Percentiles rank a stretch among this genome's conserved stretches.
Evolutionary conservation across 331 rosid genomes (phyloP).

Genomic region (Acacia concinna): DNA sequence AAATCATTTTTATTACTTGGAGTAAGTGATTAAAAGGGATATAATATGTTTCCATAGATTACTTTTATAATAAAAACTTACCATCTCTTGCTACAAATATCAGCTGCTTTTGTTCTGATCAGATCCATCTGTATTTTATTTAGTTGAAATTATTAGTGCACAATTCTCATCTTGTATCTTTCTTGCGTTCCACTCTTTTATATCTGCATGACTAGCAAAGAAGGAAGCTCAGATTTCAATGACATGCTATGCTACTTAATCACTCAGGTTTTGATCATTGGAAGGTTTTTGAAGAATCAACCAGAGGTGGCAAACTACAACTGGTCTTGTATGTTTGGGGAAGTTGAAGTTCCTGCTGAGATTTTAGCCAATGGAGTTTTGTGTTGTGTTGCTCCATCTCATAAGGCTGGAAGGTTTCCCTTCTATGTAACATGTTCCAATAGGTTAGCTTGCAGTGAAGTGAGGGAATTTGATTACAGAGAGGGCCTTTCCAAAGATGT

Average conservation of each 20-base stretch:
- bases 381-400: conserved; percentile 79
- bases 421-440: conserved; percentile 83
- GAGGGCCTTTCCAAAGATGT: conserved; percentile 47
- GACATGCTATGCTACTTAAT: conserved; percentile 16
- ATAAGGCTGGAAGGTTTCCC: conserved; percentile 64
- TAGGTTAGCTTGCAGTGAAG: conserved; percentile 92
- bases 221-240: conserved; percentile 27
- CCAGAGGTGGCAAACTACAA: conserved; percentile 45
- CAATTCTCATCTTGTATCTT: conserved; percentile 9
- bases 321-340: conserved; percentile 97
- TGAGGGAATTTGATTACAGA: conserved; percentile 71
- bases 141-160: background rate
- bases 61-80: background rate
- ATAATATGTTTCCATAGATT: background rate
- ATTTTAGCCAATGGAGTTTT: conserved; percentile 75
- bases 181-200: background rate
- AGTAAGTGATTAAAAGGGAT: conserved; percentile 1
- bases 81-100: background rate
- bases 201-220: conserved; percentile 2
- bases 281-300: conserved; percentile 63
- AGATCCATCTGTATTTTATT: conserved; percentile 24
- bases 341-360: conserved; percentile 84
- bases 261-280: conserved; percentile 71
- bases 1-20: conserved; percentile 1
- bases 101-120: conserved; percentile 26